Conservation (phyloP, 139 green algal genomes). For the Closterium sp. region DNA sequence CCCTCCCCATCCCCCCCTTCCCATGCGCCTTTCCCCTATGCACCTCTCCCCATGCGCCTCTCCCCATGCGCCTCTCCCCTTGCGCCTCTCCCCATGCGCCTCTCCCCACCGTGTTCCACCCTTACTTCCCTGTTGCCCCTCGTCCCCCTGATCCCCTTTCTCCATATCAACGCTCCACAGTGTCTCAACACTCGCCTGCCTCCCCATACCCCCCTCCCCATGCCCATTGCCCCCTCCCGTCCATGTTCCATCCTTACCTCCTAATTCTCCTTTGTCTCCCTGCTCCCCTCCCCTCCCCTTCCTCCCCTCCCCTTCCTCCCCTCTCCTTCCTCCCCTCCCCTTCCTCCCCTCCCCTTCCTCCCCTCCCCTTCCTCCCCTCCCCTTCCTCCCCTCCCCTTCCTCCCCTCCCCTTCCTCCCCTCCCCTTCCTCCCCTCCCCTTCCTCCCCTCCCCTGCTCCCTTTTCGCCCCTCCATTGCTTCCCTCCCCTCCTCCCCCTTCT, state of each 20-base stretch:
- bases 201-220: not conserved
- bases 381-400: not conserved
- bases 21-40: not conserved
- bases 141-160: not conserved
- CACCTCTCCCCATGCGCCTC: not conserved
- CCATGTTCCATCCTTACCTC: not conserved
- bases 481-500: not conserved
- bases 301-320: not conserved
- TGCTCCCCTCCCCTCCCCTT: not conserved
- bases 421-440: not conserved
- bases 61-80: not conserved
- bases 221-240: not conserved
- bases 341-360: not conserved
- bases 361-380: not conserved
- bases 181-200: too few relatives aligned
- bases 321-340: not conserved
- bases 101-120: not conserved
- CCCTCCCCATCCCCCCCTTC: too few relatives aligned
- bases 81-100: too few relatives aligned
- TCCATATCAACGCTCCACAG: too few relatives aligned
- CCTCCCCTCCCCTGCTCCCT: not conserved
- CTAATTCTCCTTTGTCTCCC: not conserved
- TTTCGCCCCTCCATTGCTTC: not conserved
- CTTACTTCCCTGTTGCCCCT: not conserved
- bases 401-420: not conserved